phyloP scores from a whole-genome alignment of 345 rosid species.

The Stellera chamaejasme region DNA sequence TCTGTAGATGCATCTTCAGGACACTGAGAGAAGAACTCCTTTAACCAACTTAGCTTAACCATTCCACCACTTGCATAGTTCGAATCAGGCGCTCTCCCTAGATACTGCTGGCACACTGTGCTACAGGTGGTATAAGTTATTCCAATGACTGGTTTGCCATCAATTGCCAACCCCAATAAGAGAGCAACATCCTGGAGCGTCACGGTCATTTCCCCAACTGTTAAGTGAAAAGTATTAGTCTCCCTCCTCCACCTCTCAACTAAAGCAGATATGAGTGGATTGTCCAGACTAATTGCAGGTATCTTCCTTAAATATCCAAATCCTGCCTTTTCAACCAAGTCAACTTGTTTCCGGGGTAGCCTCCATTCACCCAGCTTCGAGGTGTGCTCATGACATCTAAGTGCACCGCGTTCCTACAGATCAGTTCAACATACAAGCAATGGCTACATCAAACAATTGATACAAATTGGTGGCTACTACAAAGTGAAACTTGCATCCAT shows the following conservation, averaged over 20 bases:
- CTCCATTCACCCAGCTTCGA: constrained; percentile 90
- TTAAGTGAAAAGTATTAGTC: constrained; percentile 88
- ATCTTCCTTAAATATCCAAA: constrained; percentile 77
- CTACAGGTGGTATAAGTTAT: constrained; percentile 74
- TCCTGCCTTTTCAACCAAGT: constrained; percentile 83
- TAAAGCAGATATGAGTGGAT: constrained; percentile 84
- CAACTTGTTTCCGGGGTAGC: constrained; percentile 58
- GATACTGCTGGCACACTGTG: constrained; percentile 52
- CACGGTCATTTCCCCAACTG: constrained; percentile 86
- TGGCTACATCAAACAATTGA: too few species aligned
- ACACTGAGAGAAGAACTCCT: constrained; percentile 73
- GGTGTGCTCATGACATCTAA: constrained; percentile 96
- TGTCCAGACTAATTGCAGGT: constrained; percentile 91
- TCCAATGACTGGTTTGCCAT: constrained; percentile 91
- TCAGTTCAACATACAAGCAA: too few species aligned
- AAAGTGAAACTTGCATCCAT: not conserved
- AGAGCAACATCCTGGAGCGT: constrained; percentile 76
- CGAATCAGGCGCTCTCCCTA: constrained; percentile 63
- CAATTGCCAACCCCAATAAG: constrained; percentile 75
- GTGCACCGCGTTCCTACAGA: constrained; percentile 86
- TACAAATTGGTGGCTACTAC: too few species aligned
- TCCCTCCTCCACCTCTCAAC: constrained; percentile 98
- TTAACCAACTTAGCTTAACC: constrained; percentile 98
- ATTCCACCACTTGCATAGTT: constrained; percentile 94
- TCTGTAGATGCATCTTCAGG: constrained; percentile 51